Evolutionary conservation across 352 stramenopile species (phyloP), one percentile per base, ranked within the genome.

Genomic region (Phytophthora capsici): DNA sequence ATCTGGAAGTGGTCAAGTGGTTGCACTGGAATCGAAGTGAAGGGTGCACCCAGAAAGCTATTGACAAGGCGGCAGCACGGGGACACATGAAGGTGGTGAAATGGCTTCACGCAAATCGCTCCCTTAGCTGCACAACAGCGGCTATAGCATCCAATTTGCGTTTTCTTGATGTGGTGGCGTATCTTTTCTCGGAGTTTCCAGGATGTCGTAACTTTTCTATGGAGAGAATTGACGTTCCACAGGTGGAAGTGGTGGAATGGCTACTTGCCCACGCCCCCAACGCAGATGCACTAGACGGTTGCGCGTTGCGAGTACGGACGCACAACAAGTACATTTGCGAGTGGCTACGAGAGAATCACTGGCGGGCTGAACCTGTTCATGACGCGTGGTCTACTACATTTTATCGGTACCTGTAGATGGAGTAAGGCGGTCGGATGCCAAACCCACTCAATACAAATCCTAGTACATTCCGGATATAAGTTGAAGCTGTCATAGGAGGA

Each of bases 1-100:
- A 57, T 41, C 46, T 50, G 17, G 56, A 64, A 10, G 19, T 57
- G 4, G 56, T 64, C 9, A 57, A 43, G 12, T 57, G 56, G 25
- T 6, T 51, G 16, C 56, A 64, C 20, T 28, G 10, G 13, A 43
- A 57, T 57, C 56, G 56, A 48, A 23, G 23, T 12, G 44, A 64
- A n/a, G 23, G 56, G 4, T 64, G 46, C 10, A 41, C 56, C 16
- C 30, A n/a, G 14, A 23, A 20, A 0, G 32, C 44, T 22, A 57
- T 64, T 23, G 36, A 57, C 10, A 22, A 7, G 17, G 47, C 57
- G 6, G 57, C 57, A 14, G 47, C 8, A 13, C 46, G 23, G 0
- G 57, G 44, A 5, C 28, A 46, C 26, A 23, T 65, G 6, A 22
- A 65, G 1, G 13, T 59, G 9, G 57, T 65, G 13, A 47, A 51